Base-by-base conservation (phyloP, 306 rosid species). In the Benincasa hispida region DNA sequence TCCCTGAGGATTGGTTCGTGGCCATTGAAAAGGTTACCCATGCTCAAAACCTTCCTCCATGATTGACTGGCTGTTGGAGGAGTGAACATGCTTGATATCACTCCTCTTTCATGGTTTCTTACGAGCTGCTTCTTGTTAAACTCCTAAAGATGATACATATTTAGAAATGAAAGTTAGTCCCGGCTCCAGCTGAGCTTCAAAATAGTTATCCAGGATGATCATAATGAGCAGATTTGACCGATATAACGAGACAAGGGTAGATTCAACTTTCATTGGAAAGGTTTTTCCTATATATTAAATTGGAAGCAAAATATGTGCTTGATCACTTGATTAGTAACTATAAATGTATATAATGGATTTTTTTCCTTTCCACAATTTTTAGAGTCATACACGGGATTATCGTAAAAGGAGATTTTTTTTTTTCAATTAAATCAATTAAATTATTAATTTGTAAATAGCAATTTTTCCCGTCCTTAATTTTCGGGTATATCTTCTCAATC, bases 11-110 rank as follows among this genome's bases (percentile, higher is more conserved):
- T 75, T 37, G 99, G 93, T 85, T 94, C 97, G 42, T 90, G 97
- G n/a, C 99, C 97, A 58, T 90, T 94, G 81, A 94, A 93, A 84
- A 92, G 96, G 87, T 94, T 94, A n/a, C 97, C 99, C 96, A 94
- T 84, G 96, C 97, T 92, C 78, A 92, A 76, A 59, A 94, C 95
- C 84, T 88, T 92, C 82, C 99, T 87, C 99, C 99, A 92, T 27
- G 95, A 92, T 78, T 90, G 99, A 85, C 91, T 94, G 0, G 99
- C 97, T 2, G 91, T 86, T 10, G 99, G 99, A 81, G 88, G 84
- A 27, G 83, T 84, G 66, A 92, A 94, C 96, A 94, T 88, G 75
- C 79, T 88, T 62, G 97, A 92, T 78, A 94, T 85, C 19, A 83
- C 83, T 21, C 55, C 79, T 85, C 96, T 92, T 86, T 94, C 97